phyloP scores from a whole-genome alignment of 192 early-diverging fungal genomes.

The Phlyctochytrium planicorne region DNA sequence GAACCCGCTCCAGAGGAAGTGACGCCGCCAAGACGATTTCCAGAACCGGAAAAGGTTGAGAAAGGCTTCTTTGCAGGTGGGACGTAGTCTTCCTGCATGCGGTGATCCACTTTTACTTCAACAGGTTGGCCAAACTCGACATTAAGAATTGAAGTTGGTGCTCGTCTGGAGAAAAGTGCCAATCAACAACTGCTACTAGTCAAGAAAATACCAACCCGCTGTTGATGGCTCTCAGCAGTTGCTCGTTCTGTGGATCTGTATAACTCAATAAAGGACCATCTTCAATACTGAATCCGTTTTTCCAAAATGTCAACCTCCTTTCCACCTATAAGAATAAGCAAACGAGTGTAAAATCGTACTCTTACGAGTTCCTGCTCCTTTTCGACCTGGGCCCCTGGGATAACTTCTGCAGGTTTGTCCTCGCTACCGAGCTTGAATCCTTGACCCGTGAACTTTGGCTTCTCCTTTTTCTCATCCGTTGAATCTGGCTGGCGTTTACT shows the following conservation, averaged over 20 bases:
- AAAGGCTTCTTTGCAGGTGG: slow-evolving; percentile 75
- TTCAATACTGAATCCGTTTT: slow-evolving; percentile 93
- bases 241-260: slow-evolving; percentile 83
- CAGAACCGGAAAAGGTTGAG: slow-evolving; percentile 21
- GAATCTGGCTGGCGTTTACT: too few relatives aligned
- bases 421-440: slow-evolving; percentile 34
- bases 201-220: slow-evolving; percentile 63
- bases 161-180: slow-evolving; percentile 54
- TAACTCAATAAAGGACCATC: slow-evolving; percentile 86
- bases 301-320: slow-evolving; percentile 91
- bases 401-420: not conserved
- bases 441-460: not conserved
- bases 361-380: slow-evolving; percentile 19
- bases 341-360: too few relatives aligned
- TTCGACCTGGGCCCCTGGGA: slow-evolving; percentile 4
- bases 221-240: slow-evolving; percentile 83
- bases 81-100: slow-evolving; percentile 82
- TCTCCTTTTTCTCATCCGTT: too few relatives aligned
- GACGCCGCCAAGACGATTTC: slow-evolving; percentile 13
- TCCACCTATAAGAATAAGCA: slow-evolving; percentile 40
- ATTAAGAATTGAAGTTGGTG: slow-evolving; percentile 83
- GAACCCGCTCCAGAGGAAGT: slow-evolving; percentile 25
- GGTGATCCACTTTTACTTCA: slow-evolving; percentile 78
- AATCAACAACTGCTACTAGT: not conserved
- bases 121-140: slow-evolving; percentile 87